A percentile compares a stretch with the other conserved stretches of the same genome.
phyloP scores from a whole-genome alignment of 257 asterid genomes.

The Anisodus tanguticus region DNA sequence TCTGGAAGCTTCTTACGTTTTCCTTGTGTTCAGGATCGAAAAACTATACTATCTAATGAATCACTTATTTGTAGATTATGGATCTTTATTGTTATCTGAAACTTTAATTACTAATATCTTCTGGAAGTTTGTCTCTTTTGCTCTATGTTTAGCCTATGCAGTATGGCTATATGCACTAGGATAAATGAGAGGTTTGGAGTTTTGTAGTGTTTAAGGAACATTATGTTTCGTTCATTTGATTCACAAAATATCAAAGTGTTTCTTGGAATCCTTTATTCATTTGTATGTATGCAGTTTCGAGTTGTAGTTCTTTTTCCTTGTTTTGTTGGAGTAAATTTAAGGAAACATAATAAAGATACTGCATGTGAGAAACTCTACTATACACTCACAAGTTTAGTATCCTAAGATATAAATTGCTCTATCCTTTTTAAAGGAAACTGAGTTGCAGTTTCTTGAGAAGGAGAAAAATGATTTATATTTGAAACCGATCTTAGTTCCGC shows the following conservation, averaged over 20 bases:
- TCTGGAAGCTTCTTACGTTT: slow-evolving; percentile 11
- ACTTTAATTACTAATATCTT: background rate
- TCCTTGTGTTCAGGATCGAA: slow-evolving; percentile 3
- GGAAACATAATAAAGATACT: too few relatives aligned
- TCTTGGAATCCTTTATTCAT: too few relatives aligned
- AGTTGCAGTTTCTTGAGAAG: background rate
- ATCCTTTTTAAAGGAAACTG: background rate
- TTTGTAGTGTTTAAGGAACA: too few relatives aligned
- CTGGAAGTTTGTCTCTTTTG: slow-evolving; percentile 3
- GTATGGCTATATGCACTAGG: slow-evolving; percentile 1
- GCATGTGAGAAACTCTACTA: background rate
- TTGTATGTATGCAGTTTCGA: too few relatives aligned
- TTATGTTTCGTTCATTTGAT: too few relatives aligned
- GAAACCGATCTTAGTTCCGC: background rate
- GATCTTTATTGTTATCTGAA: slow-evolving; percentile 1
- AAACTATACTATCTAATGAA: slow-evolving; percentile 17
- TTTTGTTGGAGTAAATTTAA: too few relatives aligned
- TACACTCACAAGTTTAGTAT: background rate
- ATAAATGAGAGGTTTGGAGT: background rate
- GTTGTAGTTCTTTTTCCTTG: too few relatives aligned
- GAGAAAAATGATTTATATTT: background rate
- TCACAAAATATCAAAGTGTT: too few relatives aligned
- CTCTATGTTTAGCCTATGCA: slow-evolving; percentile 8
- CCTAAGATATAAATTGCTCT: background rate
- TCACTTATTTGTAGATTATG: background rate